Evolutionary conservation across 768 basidiomycete genomes (phyloP), one percentile per base, ranked within the genome.

Genomic region (Chalciporus chontae): DNA sequence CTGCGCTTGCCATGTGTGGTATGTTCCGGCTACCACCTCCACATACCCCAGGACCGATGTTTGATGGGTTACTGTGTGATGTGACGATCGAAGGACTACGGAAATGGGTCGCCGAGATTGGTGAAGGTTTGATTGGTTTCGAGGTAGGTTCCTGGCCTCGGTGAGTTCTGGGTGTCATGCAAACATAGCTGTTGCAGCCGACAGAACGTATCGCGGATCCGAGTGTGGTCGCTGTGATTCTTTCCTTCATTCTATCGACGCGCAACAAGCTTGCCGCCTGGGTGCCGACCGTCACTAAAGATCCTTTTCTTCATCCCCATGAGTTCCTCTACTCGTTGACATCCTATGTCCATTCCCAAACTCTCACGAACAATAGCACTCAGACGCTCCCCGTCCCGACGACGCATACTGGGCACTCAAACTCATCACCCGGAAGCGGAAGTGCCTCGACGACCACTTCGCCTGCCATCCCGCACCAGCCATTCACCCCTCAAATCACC

Each of bases 51-150:
- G 50, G 42, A 43, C 40, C 42, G 38, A 49, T 45, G 18, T 60
- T 77, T 38, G 82, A 92, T 64, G 90, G 90, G 1, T 73, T 93
- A 13, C 69, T 93, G 19, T 92, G 90, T 61, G 88, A 93, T 65
- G 68, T 74, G 13, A 90, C 90, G 0, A 78, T 88, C 23, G 80
- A 84, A 23, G 88, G 83, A 5, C 78, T 93, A 29, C 73, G 77
- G 42, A 71, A 68, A 44, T 93, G 90, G 89, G 78, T 80, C 26
- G 59, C 74, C 13, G 78, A 81, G 40, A 74, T 91, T 38, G 88
- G 85, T 11, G 80, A 80, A 54, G 77, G 76, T 8, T 76, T 75
- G 54, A 63, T 84, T 48, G 76, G 77, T 27, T 70, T 86, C 15
- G 87, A 90, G 75, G 86, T 72, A 55, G 57, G 60, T 46, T 31